A percentile compares a stretch with the other conserved stretches of the same genome.
Conservation (phyloP, 2,329 filamentous ascomycete genomes). For the Apiospora koreana region DNA sequence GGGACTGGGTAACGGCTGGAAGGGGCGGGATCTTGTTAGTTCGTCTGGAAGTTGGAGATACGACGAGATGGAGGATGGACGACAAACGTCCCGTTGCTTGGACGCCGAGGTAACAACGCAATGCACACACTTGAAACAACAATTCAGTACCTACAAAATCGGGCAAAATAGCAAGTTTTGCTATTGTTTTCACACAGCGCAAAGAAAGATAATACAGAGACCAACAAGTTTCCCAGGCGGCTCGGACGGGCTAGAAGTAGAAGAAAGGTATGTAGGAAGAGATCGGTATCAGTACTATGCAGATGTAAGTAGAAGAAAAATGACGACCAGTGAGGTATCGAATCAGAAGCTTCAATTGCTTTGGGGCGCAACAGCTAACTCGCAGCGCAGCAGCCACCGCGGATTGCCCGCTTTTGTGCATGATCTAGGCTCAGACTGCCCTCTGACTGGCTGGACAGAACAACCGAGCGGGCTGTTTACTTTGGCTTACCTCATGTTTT, state of each 20-base stretch:
- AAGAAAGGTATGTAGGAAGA: neutral
- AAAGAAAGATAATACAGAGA: neutral
- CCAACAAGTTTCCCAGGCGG: neutral
- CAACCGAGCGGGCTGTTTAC: neutral
- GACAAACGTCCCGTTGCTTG: neutral
- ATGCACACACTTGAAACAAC: neutral
- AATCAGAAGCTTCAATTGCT: constrained; percentile 13
- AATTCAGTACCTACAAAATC: neutral
- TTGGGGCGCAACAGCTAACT: neutral
- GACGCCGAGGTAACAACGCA: neutral
- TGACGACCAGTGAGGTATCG: neutral
- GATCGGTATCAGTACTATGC: neutral
- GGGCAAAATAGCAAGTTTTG: neutral
- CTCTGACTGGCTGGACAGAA: neutral
- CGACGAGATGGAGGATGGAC: neutral
- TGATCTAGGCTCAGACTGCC: neutral
- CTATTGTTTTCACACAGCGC: neutral
- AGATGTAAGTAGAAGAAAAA: constrained; percentile 4
- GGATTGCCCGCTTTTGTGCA: neutral
- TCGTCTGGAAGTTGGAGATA: neutral
- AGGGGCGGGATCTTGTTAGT: neutral
- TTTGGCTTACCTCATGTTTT: neutral
- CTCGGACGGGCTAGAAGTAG: neutral
- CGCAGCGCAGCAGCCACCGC: neutral
- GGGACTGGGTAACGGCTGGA: neutral